phyloP scores from a whole-genome alignment of 345 rosid species.

The Linum trigynum region DNA sequence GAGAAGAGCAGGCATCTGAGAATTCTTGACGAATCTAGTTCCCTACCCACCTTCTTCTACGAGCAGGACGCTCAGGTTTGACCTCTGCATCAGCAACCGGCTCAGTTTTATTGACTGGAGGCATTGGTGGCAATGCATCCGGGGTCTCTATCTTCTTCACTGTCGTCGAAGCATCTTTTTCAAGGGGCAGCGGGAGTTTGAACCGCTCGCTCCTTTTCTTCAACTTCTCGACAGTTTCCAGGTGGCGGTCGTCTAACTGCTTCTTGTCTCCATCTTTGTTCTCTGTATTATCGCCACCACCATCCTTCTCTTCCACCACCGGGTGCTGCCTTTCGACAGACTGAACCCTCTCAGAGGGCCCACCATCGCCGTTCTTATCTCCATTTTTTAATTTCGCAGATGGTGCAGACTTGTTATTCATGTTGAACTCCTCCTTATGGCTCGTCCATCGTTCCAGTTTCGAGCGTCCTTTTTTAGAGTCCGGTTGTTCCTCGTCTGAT shows the following conservation, averaged over 20 bases:
- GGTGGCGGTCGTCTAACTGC: slow-evolving; percentile 55
- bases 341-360: slow-evolving; percentile 31
- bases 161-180: slow-evolving; percentile 41
- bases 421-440: slow-evolving; percentile 67
- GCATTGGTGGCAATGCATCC: slow-evolving; percentile 14
- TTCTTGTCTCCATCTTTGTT: slow-evolving; percentile 46
- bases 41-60: slow-evolving; percentile 85
- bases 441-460: slow-evolving; percentile 93
- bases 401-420: slow-evolving; percentile 48
- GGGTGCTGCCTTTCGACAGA: slow-evolving; percentile 28
- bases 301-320: slow-evolving; percentile 36
- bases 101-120: slow-evolving; percentile 41
- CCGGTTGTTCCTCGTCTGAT: slow-evolving; percentile 71
- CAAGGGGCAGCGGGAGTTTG: slow-evolving; percentile 86
- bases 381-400: slow-evolving; percentile 52
- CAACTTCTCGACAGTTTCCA: slow-evolving; percentile 90
- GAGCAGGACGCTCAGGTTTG: slow-evolving; percentile 81
- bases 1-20: background rate
- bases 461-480: slow-evolving; percentile 73
- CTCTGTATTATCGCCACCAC: slow-evolving; percentile 29
- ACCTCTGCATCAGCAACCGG: slow-evolving; percentile 52
- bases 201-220: slow-evolving; percentile 98
- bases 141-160: slow-evolving; percentile 58
- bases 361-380: slow-evolving; percentile 35
- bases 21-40: slow-evolving; percentile 24